Evolutionary conservation across 2,329 filamentous ascomycete species (phyloP).

Genomic region (Aspergillus fijiensis): DNA sequence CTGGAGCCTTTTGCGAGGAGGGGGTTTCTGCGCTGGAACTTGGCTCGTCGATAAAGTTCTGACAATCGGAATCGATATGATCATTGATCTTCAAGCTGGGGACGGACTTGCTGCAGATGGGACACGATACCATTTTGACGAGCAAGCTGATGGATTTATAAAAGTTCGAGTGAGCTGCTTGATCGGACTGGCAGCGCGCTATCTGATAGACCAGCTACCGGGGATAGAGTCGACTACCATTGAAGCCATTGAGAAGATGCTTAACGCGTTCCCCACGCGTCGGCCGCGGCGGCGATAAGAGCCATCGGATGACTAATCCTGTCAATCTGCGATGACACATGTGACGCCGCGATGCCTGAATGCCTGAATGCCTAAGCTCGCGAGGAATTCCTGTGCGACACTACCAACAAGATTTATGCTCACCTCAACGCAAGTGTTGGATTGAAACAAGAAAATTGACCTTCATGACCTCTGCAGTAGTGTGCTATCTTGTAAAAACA

Average conservation of each 20-base stretch:
- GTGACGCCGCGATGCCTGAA: too few species aligned
- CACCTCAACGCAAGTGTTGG: not conserved
- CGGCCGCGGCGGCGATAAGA: conserved; percentile 1
- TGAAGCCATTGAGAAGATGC: not conserved
- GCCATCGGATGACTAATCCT: not conserved
- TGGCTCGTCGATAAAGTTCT: conserved; percentile 59
- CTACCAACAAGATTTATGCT: not conserved
- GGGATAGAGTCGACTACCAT: not conserved
- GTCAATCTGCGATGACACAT: not conserved
- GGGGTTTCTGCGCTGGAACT: conserved; percentile 45
- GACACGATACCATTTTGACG: conserved; percentile 65
- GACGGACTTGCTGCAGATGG: conserved; percentile 69
- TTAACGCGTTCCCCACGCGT: not conserved
- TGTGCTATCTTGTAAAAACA: too few species aligned
- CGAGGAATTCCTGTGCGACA: not conserved
- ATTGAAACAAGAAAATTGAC: not conserved
- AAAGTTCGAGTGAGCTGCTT: not conserved
- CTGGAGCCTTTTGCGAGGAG: conserved; percentile 41
- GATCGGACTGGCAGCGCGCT: not conserved
- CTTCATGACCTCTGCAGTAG: not conserved
- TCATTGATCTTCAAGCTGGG: conserved; percentile 68
- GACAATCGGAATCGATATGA: conserved; percentile 84
- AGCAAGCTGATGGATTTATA: not conserved
- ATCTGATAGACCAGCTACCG: conserved; percentile 4
- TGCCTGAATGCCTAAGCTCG: not conserved